These are phyloP conservation scores for Venustampulla echinocandica DNA, from an alignment of 495 filamentous ascomycete genomes.

Conservation along the genomic window DNA sequence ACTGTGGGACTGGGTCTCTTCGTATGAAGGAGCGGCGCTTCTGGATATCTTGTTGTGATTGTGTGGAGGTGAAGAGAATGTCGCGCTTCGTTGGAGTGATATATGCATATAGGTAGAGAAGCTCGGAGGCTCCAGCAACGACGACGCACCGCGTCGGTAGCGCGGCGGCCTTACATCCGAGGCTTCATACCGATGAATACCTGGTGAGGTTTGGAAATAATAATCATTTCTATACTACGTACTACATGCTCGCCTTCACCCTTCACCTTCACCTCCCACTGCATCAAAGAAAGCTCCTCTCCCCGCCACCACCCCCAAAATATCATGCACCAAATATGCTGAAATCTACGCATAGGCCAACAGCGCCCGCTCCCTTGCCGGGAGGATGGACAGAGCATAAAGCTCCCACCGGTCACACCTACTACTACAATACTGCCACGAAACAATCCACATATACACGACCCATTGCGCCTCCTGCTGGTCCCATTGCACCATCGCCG, in stretches of 20 bases:
- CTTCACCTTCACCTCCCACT: too few relatives aligned
- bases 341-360: slow-evolving; percentile 54
- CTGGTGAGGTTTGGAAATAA: too few relatives aligned
- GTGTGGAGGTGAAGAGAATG: too few relatives aligned
- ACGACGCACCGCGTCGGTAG: slow-evolving; percentile 10
- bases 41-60: background rate
- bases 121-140: slow-evolving; percentile 22
- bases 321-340: slow-evolving; percentile 36
- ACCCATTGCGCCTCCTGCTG: slow-evolving; percentile 40
- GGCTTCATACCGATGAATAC: too few relatives aligned
- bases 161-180: background rate
- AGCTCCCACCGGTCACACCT: slow-evolving; percentile 79
- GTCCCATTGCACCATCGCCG: slow-evolving; percentile 9
- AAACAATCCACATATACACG: slow-evolving; percentile 82
- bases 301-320: slow-evolving; percentile 1
- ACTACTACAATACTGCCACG: slow-evolving; percentile 82
- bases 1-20: background rate
- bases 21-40: background rate
- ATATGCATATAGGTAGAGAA: too few relatives aligned
- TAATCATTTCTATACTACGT: too few relatives aligned
- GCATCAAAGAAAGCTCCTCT: slow-evolving; percentile 5
- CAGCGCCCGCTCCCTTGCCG: slow-evolving; percentile 50
- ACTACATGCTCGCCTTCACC: too few relatives aligned
- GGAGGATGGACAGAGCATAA: slow-evolving; percentile 89
- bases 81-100: too few relatives aligned